These are phyloP conservation scores for Capronia coronata DNA, from an alignment of 2,329 filamentous ascomycete genomes.

Conservation along the genomic window DNA sequence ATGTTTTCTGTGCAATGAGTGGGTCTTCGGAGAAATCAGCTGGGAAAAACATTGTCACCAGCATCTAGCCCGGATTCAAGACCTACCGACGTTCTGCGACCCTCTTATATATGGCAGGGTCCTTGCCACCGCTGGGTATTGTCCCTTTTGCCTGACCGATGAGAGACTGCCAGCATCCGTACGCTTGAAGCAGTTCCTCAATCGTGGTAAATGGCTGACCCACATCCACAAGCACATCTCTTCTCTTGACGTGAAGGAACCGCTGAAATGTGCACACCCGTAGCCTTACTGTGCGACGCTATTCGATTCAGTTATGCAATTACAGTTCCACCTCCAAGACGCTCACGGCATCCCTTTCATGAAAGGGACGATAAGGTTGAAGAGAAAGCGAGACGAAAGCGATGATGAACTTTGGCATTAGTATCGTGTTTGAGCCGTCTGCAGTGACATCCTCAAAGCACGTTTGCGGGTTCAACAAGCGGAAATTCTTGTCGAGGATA, in stretches of 20 bases:
- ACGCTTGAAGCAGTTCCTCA: conserved; percentile 9
- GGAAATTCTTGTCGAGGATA: too few relatives aligned
- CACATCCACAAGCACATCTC: neutral
- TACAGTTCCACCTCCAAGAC: conserved; percentile 1
- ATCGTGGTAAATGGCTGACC: neutral
- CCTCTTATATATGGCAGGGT: conserved; percentile 11
- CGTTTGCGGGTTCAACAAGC: too few relatives aligned
- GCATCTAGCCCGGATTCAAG: conserved; percentile 2
- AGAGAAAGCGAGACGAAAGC: too few relatives aligned
- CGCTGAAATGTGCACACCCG: too few relatives aligned
- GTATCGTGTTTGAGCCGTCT: too few relatives aligned
- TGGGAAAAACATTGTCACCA: conserved; percentile 6
- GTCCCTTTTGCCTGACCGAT: conserved; percentile 8
- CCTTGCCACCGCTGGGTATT: conserved; percentile 12
- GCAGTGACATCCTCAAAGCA: too few relatives aligned
- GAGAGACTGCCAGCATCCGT: conserved; percentile 2
- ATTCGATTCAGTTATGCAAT: neutral
- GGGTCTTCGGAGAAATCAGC: conserved; percentile 2
- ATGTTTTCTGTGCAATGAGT: conserved; percentile 11
- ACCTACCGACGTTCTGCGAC: conserved; percentile 7
- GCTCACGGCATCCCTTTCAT: neutral
- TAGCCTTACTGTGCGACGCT: too few relatives aligned
- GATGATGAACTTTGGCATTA: too few relatives aligned
- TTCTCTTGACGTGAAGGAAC: too few relatives aligned
- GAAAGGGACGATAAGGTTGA: too few relatives aligned